Evolutionary conservation across 2,329 filamentous ascomycete species (phyloP).

Genomic region (Fusarium papillatum): DNA sequence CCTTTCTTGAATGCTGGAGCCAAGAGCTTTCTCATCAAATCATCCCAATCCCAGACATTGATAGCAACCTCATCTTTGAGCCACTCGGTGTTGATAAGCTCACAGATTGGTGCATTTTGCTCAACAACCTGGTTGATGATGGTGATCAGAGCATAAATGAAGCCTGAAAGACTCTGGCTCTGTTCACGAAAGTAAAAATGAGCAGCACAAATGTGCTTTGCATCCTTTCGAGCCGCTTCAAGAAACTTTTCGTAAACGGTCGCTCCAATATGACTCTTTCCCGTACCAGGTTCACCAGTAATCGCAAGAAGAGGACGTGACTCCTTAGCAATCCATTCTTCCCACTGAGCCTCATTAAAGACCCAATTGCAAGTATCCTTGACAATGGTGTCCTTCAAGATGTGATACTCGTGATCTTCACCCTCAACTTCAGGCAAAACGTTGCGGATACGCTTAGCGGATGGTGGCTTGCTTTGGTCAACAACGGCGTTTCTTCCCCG

Average conservation of each 20-base stretch:
- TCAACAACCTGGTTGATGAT: conserved; percentile 49
- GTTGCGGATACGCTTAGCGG: conserved; percentile 43
- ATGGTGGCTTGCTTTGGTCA: conserved; percentile 40
- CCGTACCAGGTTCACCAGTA: conserved; percentile 46
- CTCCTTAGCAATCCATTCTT: conserved; percentile 40
- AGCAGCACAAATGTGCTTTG: conserved; percentile 39
- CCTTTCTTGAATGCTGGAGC: conserved; percentile 35
- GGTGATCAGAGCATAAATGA: conserved; percentile 44
- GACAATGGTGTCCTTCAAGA: conserved; percentile 47
- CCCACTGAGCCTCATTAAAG: conserved; percentile 43
- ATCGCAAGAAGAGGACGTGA: conserved; percentile 42
- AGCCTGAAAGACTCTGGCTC: conserved; percentile 38
- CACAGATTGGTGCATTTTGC: conserved; percentile 47
- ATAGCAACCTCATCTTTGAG: conserved; percentile 36
- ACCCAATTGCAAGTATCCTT: conserved; percentile 49
- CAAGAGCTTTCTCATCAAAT: conserved; percentile 40
- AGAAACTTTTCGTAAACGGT: conserved; percentile 37
- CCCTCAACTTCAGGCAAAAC: conserved; percentile 39
- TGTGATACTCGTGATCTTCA: conserved; percentile 42
- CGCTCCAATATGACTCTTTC: conserved; percentile 51
- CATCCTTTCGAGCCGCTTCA: conserved; percentile 27
- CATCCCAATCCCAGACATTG: conserved; percentile 26
- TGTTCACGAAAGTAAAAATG: conserved; percentile 55
- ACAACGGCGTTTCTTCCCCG: conserved; percentile 20
- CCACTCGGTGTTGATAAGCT: conserved; percentile 46